Evolutionary conservation across 2,329 filamentous ascomycete species (phyloP), one percentile per base, ranked within the genome.

Genomic region (Hypoxylon sp.): DNA sequence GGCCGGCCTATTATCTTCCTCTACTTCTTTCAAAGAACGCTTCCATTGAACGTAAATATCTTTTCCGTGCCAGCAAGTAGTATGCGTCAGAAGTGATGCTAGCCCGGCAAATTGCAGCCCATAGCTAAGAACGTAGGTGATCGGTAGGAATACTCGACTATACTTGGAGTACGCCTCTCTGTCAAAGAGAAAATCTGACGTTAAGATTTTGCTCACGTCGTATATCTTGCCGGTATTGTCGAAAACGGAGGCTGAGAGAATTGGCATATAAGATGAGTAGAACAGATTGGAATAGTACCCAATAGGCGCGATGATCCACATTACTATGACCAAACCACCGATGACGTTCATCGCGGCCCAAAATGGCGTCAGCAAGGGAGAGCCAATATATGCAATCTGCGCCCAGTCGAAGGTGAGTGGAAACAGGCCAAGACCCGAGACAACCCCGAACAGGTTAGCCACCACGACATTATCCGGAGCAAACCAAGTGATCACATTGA

Each of bases 391-490:
- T 0, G 94, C 93, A 69, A 97, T 91, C 77, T 97, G 94, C 0
- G 92, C 92, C 94, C 94, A 97, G 81, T 97, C 94, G 75, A 97
- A 97, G 0, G 94, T 97, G 74, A 97, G 78, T 0, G 94, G 94
- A 68, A 97, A 94, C 35, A 97, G 81, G 0, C 93, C 93, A 13
- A 97, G 85, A 2, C 94, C 94, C 1, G 93, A 95, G n/a, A 90
- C 87, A 14, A 95, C 91, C 14, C 94, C 94, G 76, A 97, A 97
- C 70, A 97, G 83, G 78, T 97, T 97, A 31, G 94, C 91, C 48
- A 97, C 83, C 2, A 97, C 89, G n/a, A 96, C 91, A 73, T 91
- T 97, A 71, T 94, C 90, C 0, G 94, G 94, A 2, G 92, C 92
- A 78, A 94, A 92, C 93, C 93, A 97, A 13, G 94, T 97, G 65